These are phyloP conservation scores for Wickerhamiella azymoides DNA, from an alignment of 805 yeast species.

Conservation along the genomic window DNA sequence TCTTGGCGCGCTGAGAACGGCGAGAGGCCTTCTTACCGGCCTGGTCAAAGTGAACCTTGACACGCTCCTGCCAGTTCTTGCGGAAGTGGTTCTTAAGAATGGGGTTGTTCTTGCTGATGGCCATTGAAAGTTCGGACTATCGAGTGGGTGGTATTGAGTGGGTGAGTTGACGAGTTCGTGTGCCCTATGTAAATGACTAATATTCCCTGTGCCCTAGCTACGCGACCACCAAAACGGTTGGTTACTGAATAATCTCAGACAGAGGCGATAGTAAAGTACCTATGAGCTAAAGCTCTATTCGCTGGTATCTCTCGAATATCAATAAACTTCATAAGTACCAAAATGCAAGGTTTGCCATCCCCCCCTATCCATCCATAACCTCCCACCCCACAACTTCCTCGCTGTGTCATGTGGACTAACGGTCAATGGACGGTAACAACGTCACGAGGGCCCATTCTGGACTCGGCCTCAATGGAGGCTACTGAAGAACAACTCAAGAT, in stretches of 20 bases:
- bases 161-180: slow-evolving; percentile 1
- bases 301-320: too few relatives aligned
- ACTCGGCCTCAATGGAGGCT: slow-evolving; percentile 55
- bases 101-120: slow-evolving; percentile 98
- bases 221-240: background rate
- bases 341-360: too few relatives aligned
- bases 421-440: slow-evolving; percentile 58
- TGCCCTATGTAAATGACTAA: slow-evolving; percentile 6
- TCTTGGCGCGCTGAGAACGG: slow-evolving; percentile 85
- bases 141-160: slow-evolving; percentile 4
- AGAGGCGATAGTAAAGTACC: too few relatives aligned
- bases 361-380: too few relatives aligned
- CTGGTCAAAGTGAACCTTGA: slow-evolving; percentile 99
- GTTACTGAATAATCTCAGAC: too few relatives aligned
- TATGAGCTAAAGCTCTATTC: too few relatives aligned
- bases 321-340: too few relatives aligned
- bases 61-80: slow-evolving; percentile 99
- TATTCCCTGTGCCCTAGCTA: background rate
- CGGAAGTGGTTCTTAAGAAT: slow-evolving; percentile 99
- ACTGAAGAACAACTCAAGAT: slow-evolving; percentile 49
- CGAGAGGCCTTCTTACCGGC: slow-evolving; percentile 98
- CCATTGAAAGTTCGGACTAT: slow-evolving; percentile 30
- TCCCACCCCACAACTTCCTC: background rate
- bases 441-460: slow-evolving; percentile 61
- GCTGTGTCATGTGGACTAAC: slow-evolving; percentile 12